A percentile compares a stretch with the other conserved stretches of the same genome.
Conservation (phyloP, 176 grass and related monocot genomes). For the Tillandsia fasciculata region DNA sequence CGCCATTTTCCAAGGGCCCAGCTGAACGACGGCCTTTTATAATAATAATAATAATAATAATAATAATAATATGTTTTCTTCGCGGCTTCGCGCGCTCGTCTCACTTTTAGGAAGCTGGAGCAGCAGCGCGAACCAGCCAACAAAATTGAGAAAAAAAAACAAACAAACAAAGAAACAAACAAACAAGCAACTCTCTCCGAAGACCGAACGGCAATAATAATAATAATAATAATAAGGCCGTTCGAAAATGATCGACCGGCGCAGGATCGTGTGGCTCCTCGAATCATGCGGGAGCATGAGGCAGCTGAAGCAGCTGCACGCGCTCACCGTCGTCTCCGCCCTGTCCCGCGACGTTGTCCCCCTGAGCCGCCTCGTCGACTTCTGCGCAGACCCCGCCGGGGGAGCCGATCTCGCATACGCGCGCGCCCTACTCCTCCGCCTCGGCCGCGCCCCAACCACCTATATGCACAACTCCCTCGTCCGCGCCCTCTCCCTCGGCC, state of each 20-base stretch:
- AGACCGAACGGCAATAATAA: too few species aligned
- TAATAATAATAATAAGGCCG: too few species aligned
- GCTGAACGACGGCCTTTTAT: too few species aligned
- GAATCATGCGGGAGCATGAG: constrained; percentile 2
- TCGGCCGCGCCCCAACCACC: background rate
- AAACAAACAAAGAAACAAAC: too few species aligned
- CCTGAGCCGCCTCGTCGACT: constrained; percentile 19
- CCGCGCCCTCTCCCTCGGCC: background rate
- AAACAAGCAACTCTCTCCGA: too few species aligned
- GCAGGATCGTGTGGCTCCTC: background rate
- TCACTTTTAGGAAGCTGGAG: too few species aligned
- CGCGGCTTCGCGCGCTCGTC: too few species aligned
- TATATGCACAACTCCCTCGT: constrained; percentile 16
- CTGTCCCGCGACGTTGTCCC: constrained; percentile 2
- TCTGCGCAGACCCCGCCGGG: background rate
- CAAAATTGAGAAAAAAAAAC: too few species aligned
- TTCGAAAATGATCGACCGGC: background rate
- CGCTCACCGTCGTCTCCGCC: constrained; percentile 3
- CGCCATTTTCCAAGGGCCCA: too few species aligned
- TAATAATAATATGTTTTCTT: too few species aligned
- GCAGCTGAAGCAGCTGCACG: constrained; percentile 12
- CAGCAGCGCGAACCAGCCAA: too few species aligned
- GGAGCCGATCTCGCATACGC: constrained; percentile 3
- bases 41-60: too few species aligned
- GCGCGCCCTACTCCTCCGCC: background rate